Conservation (phyloP, 2,329 filamentous ascomycete genomes). For the Fusarium illudens region DNA sequence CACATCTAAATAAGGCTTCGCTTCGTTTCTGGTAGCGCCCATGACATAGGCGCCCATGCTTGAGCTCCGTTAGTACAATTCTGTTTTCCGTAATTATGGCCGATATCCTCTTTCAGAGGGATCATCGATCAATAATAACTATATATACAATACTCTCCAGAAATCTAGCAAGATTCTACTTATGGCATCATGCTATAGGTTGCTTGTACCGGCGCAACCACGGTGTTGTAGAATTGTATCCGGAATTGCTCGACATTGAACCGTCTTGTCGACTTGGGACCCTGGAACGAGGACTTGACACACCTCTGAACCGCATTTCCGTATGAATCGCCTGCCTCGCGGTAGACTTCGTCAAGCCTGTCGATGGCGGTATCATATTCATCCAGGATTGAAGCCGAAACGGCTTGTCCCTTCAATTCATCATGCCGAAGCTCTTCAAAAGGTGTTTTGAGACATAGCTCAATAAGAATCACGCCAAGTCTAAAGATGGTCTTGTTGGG, state of each 20-base stretch:
- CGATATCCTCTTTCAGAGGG: background rate
- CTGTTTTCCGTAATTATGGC: too few species aligned
- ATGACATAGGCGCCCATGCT: too few species aligned
- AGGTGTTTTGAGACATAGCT: background rate
- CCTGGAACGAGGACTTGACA: background rate
- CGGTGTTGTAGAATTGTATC: background rate
- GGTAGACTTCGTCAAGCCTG: background rate
- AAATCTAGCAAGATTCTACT: too few species aligned
- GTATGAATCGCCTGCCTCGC: background rate
- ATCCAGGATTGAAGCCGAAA: background rate
- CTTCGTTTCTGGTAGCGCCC: too few species aligned
- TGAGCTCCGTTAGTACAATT: too few species aligned
- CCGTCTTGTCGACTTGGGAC: background rate
- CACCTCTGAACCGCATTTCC: background rate
- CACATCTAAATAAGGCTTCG: too few species aligned
- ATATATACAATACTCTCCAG: background rate
- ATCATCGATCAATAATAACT: background rate
- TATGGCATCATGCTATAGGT: background rate
- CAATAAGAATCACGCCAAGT: background rate
- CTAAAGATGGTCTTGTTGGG: background rate
- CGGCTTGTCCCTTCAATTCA: background rate
- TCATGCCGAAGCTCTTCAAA: background rate
- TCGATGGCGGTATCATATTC: background rate
- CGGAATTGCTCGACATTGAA: background rate
- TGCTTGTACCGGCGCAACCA: background rate